Base-by-base conservation (phyloP, 805 yeast species). In the Yarrowia sp. region DNA sequence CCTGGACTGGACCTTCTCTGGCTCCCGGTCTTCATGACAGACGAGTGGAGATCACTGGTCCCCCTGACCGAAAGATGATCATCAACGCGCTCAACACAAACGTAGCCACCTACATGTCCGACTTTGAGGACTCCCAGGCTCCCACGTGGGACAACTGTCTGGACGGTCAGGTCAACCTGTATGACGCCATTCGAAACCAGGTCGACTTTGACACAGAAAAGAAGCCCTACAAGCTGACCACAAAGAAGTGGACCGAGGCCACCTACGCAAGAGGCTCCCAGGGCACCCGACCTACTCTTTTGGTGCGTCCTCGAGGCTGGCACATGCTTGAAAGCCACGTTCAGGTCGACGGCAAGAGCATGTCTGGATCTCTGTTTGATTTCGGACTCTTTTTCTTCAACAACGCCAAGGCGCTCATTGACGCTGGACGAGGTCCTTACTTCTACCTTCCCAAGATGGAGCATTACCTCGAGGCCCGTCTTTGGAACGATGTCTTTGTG, bases 371-470 rank as follows among this genome's bases (percentile, higher is more conserved):
- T 69, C 79, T 87, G 69, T 86, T 88, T 73, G 91, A 87, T 78
- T 87, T 87, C 77, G 90, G 88, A 53, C 76, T 88, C 71, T 87
- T 85, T 79, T 87, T 88, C 76, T 87, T 78, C 84, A 86, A 87
- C 80, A 87, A 86, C 74, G 91, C 90, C 65, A 78, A 79, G 71
- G 88, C 85, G 77, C 72, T 85, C 45, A 72, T 86, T 71, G 79
- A 77, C 58, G 82, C 81, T 67, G 90, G 90, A 63, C 80, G 80
- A 70, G 91, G 91, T 40, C 91, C 91, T n/a, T 87, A 87, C 82
- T 87, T 87, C 75, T 87, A 87, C 79, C 81, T 87, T 71, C 91
- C 91, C 70, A 88, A 88, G 79, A 85, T 87, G 89, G 89, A 88
- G 78, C 88, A 88, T 74, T 89, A 88, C 76, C 82, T 86, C 71